These are phyloP conservation scores for Nymphaea thermarum DNA, from an alignment of 164 flowering plant genomes.

Conservation along the genomic window DNA sequence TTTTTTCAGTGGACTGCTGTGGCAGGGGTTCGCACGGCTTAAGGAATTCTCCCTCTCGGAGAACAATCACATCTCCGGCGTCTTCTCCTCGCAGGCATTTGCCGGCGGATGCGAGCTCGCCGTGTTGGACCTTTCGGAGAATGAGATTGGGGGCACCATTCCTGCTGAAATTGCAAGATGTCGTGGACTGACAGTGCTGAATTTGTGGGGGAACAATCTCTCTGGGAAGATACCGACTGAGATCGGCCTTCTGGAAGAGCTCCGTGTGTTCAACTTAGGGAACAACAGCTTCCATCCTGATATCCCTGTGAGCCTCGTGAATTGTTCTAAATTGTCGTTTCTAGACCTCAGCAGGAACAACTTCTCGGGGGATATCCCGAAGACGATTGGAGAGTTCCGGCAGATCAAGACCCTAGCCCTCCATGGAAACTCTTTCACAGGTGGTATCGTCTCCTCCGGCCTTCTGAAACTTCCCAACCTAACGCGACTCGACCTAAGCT, in stretches of 20 bases:
- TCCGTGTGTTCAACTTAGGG: constrained; percentile 44
- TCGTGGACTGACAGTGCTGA: constrained; percentile 22
- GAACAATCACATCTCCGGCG: constrained; percentile 33
- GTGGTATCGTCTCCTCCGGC: constrained; percentile 55
- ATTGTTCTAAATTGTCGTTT: constrained; percentile 34
- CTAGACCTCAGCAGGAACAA: constrained; percentile 56
- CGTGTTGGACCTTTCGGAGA: constrained; percentile 60
- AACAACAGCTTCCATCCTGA: constrained; percentile 42
- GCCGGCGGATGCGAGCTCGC: constrained; percentile 32
- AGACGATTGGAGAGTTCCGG: constrained; percentile 38
- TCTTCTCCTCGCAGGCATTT: constrained; percentile 23
- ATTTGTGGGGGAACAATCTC: constrained; percentile 55
- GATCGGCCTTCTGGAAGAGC: constrained; percentile 38
- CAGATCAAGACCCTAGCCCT: constrained; percentile 48
- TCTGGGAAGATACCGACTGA: constrained; percentile 40
- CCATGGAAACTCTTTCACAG: constrained; percentile 53
- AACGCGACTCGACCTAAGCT: constrained; percentile 58
- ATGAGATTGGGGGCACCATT: constrained; percentile 32
- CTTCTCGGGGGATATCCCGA: constrained; percentile 50
- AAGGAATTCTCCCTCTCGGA: constrained; percentile 40
- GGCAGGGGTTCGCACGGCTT: constrained; percentile 41
- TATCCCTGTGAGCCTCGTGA: constrained; percentile 47
- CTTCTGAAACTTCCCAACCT: constrained; percentile 44
- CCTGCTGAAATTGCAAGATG: constrained; percentile 53
- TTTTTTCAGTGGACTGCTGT: constrained; percentile 35